Evolutionary conservation across 2,329 filamentous ascomycete genomes (phyloP).

Genomic region (Diaporthe humulicola): DNA sequence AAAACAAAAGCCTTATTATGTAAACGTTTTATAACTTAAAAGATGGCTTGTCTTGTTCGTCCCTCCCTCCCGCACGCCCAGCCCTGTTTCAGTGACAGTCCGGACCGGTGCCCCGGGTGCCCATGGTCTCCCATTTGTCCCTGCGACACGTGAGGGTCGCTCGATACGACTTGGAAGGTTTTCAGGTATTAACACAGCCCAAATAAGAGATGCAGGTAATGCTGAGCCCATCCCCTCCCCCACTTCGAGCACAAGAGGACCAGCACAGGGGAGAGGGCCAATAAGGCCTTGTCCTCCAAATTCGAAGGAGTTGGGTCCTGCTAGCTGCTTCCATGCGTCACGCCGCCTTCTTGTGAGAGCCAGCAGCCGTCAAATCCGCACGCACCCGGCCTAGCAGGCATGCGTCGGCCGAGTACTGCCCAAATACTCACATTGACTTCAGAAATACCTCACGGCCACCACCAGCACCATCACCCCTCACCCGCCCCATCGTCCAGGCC

Average conservation of each 20-base stretch:
- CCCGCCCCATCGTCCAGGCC: neutral
- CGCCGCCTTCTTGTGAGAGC: neutral
- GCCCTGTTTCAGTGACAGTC: slow-evolving; percentile 2
- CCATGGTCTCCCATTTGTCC: slow-evolving; percentile 2
- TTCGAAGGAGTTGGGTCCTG: slow-evolving; percentile 1
- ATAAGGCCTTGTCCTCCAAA: neutral
- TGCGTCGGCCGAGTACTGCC: slow-evolving; percentile 4
- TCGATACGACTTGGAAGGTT: slow-evolving; percentile 18
- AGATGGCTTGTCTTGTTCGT: neutral
- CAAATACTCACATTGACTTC: slow-evolving; percentile 10
- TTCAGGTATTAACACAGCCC: neutral
- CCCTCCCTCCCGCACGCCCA: slow-evolving; percentile 5
- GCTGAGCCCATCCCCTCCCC: neutral
- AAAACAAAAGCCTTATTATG: neutral
- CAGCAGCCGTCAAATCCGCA: neutral
- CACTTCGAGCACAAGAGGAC: neutral
- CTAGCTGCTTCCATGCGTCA: slow-evolving; percentile 18
- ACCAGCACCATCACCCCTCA: neutral
- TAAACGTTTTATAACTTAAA: neutral
- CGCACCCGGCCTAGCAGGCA: neutral
- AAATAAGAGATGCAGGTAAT: slow-evolving; percentile 18
- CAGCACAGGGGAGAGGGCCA: neutral
- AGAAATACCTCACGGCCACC: slow-evolving; percentile 8
- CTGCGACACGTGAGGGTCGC: neutral
- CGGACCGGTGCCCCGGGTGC: slow-evolving; percentile 20